Percentiles rank a stretch among this genome's conserved stretches.
These are phyloP conservation scores for Aspergillus sp. DNA, from an alignment of 2,329 filamentous ascomycete species.

Conservation along the genomic window DNA sequence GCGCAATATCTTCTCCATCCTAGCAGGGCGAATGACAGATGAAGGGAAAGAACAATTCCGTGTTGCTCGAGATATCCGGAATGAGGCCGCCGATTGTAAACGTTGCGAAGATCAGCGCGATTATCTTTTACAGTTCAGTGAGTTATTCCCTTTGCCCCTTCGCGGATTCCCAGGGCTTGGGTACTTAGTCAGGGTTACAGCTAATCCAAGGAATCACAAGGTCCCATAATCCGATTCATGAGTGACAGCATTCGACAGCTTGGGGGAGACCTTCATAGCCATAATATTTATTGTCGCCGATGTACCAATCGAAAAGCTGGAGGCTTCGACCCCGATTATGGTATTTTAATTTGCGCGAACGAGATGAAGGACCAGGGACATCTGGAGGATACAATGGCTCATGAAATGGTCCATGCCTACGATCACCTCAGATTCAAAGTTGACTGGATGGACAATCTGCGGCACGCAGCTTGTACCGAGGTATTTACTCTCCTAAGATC, in stretches of 20 bases:
- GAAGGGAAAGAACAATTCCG: constrained; percentile 76
- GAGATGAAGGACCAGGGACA: constrained; percentile 77
- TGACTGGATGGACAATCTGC: constrained; percentile 75
- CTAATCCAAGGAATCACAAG: constrained; percentile 27
- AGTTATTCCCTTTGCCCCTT: constrained; percentile 13
- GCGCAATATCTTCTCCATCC: constrained; percentile 82
- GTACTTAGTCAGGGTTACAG: neutral
- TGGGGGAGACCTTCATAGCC: constrained; percentile 70
- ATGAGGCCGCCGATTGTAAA: constrained; percentile 76
- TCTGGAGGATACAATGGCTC: constrained; percentile 88
- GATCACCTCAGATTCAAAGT: constrained; percentile 91
- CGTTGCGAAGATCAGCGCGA: constrained; percentile 80
- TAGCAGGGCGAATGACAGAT: constrained; percentile 70
- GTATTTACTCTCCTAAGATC: constrained; percentile 49
- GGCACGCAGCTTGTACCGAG: constrained; percentile 93
- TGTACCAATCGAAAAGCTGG: constrained; percentile 74
- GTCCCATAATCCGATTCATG: constrained; percentile 84
- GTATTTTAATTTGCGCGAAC: constrained; percentile 91
- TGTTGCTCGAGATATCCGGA: constrained; percentile 69
- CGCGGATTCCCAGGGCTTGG: neutral
- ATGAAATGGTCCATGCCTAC: constrained; percentile 98
- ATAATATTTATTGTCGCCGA: constrained; percentile 79
- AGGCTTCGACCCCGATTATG: constrained; percentile 82
- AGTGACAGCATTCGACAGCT: constrained; percentile 76
- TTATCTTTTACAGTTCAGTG: constrained; percentile 77